Evolutionary conservation across 768 basidiomycete species (phyloP), one percentile per base, ranked within the genome.

Genomic region (Guyanaporus albipodus): DNA sequence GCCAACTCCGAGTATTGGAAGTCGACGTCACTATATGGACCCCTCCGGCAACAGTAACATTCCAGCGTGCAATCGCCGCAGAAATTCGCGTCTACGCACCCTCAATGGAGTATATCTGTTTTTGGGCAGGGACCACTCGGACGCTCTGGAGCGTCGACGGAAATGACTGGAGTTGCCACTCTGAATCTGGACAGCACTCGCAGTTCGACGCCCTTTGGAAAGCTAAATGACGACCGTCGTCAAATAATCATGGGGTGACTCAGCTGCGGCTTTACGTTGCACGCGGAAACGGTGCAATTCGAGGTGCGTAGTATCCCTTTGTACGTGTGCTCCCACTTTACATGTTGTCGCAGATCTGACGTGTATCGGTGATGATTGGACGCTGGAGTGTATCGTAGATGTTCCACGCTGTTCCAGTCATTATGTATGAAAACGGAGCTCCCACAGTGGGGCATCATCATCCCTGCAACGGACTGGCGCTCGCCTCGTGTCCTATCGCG

Each of bases 11-110:
- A 34, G 52, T 55, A 44, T 55, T 75, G 42, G 71, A 72, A 55
- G 50, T 73, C 31, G 69, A 72, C 38, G 45, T 73, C 27, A 53
- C 64, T 29, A 52, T 55, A 26, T 74, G 70, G 72, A 40, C 50
- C 14, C 66, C 70, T 14, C 56, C 55, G 8, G 58, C 70, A 10
- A 55, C 59, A 32, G 61, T 62, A 29, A 35, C 50, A 18, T 41
- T 56, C 15, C 70, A 73, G 49, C 70, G 70, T 48, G 53, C 58
- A 51, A 56, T 75, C 52, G 62, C 66, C 42, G 60, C 67, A 22
- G 74, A 75, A 49, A 55, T 72, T 23, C 68, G 63, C 31, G 64
- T 63, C 29, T 74, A 67, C 57, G 60, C 66, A 33, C 66, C 71
- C 5, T 60, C 55, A 22, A 55, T 75, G 23, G 66, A 59, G 34